These are phyloP conservation scores for Entomortierella lignicola DNA, from an alignment of 192 early-diverging fungal genomes.

Conservation along the genomic window DNA sequence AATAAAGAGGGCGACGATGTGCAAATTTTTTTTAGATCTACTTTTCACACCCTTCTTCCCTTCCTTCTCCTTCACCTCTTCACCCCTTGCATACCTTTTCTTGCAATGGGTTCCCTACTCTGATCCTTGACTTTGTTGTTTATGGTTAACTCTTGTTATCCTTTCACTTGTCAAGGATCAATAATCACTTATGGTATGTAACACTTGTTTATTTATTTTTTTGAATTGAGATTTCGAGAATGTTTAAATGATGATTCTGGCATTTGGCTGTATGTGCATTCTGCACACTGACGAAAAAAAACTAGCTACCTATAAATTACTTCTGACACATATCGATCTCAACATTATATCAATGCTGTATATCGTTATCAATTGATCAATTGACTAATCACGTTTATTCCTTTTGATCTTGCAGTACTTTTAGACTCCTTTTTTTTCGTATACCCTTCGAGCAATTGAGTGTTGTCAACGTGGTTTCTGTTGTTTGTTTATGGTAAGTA, in stretches of 20 bases:
- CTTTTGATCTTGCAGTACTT: too few relatives aligned
- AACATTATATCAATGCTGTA: too few relatives aligned
- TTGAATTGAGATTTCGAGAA: constrained; percentile 9
- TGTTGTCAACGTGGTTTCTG: too few relatives aligned
- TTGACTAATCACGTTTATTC: too few relatives aligned
- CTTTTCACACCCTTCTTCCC: constrained; percentile 7
- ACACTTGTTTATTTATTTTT: not conserved
- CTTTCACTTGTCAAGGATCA: not conserved
- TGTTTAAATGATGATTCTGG: constrained; percentile 49
- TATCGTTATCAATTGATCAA: too few relatives aligned
- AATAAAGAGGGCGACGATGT: not conserved
- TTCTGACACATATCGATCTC: constrained; percentile 17
- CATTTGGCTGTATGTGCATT: constrained; percentile 57
- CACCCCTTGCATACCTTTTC: not conserved
- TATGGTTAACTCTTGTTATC: not conserved
- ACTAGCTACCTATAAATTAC: constrained; percentile 51
- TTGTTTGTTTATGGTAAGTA: too few relatives aligned
- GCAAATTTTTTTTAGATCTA: constrained; percentile 1
- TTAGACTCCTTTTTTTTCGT: too few relatives aligned
- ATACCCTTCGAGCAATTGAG: too few relatives aligned
- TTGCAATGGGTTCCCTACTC: not conserved
- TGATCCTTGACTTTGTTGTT: not conserved
- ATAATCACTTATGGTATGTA: not conserved
- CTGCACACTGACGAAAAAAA: constrained; percentile 55
- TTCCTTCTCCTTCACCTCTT: not conserved